Conservation (phyloP, 140 eudicot species). For the Bidens hawaiensis region DNA sequence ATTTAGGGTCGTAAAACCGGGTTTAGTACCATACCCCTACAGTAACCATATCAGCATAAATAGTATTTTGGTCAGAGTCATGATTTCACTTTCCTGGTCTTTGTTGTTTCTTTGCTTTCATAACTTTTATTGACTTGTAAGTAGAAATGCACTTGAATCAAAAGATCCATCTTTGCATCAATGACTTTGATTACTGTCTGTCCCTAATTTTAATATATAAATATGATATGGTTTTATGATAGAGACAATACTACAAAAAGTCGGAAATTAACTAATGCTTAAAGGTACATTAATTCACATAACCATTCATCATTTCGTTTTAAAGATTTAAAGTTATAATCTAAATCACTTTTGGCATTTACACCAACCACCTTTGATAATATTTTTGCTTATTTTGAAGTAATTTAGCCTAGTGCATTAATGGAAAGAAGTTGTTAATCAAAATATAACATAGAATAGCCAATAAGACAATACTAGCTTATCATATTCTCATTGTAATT, state of each 20-base stretch:
- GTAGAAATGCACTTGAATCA: not conserved
- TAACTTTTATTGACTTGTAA: slow-evolving; percentile 9
- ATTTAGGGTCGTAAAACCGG: no score
- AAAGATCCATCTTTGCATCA: not conserved
- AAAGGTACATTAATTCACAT: not conserved
- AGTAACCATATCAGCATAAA: slow-evolving; percentile 21
- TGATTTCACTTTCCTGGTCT: slow-evolving; percentile 16
- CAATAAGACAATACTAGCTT: no score
- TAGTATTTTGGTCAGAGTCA: slow-evolving; percentile 5
- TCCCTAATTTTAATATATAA: not conserved
- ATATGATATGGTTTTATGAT: not conserved
- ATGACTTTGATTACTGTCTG: not conserved
- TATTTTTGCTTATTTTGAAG: no score
- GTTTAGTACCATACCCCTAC: no score
- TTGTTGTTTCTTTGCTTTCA: slow-evolving; percentile 9
- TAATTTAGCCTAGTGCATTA: not conserved
- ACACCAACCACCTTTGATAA: no score
- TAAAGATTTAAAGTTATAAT: not conserved
- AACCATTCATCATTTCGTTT: not conserved
- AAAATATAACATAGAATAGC: not conserved
- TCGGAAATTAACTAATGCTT: not conserved
- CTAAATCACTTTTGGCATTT: not conserved
- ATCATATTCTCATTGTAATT: not conserved
- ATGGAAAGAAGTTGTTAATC: not conserved
- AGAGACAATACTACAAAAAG: no score